Percentiles rank a stretch among this genome's conserved stretches.
Conservation (phyloP, 345 rosid genomes). For the Trapa incisa region DNA sequence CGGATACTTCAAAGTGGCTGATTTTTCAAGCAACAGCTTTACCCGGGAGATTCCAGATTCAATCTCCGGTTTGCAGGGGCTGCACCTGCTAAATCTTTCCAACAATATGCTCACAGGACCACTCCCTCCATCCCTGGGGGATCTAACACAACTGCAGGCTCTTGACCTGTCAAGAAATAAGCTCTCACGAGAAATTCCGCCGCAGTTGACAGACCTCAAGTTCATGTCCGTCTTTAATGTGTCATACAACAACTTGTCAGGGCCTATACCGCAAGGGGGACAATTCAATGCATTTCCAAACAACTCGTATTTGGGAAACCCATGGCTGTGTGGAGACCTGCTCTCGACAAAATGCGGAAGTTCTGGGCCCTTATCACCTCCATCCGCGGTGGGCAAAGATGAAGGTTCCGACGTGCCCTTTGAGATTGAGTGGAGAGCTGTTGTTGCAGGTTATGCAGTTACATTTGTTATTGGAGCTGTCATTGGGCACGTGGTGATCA, state of each 20-base stretch:
- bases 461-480: neutral
- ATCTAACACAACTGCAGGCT: neutral
- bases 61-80: neutral
- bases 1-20: neutral
- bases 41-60: slow-evolving; percentile 3
- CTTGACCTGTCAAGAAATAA: slow-evolving; percentile 14
- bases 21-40: slow-evolving; percentile 5
- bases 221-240: slow-evolving; percentile 4
- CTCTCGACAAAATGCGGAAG: slow-evolving; percentile 8
- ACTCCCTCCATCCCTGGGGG: neutral
- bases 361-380: neutral
- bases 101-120: slow-evolving; percentile 5
- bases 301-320: slow-evolving; percentile 7
- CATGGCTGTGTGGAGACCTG: slow-evolving; percentile 11
- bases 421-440: neutral
- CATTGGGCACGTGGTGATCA: neutral
- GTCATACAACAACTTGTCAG: slow-evolving; percentile 6
- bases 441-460: neutral
- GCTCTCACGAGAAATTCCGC: slow-evolving; percentile 14
- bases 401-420: neutral
- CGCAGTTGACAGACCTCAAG: neutral
- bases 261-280: slow-evolving; percentile 2
- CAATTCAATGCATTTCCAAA: slow-evolving; percentile 13
- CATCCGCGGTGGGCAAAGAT: neutral
- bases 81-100: slow-evolving; percentile 6